phyloP scores from a whole-genome alignment of 495 filamentous ascomycete genomes.

The Chaetomium fimeti region DNA sequence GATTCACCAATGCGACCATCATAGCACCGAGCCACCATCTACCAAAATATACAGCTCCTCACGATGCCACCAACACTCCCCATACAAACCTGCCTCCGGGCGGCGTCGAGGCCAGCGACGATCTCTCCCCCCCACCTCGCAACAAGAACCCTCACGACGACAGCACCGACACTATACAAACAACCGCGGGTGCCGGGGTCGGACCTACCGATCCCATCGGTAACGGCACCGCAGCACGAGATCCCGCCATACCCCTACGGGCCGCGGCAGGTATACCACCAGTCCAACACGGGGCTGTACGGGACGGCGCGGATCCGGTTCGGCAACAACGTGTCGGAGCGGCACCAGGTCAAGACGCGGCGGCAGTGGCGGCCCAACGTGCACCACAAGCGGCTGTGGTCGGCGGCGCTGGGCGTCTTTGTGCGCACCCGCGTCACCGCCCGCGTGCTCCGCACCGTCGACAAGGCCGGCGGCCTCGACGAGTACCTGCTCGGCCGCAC shows the following conservation, averaged over 20 bases:
- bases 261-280: constrained; percentile 76
- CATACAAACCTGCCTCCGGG: constrained; percentile 24
- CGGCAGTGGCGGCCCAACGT: constrained; percentile 89
- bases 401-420: constrained; percentile 59
- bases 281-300: constrained; percentile 84
- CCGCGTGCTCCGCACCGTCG: constrained; percentile 77
- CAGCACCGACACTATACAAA: constrained; percentile 31
- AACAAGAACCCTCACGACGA: constrained; percentile 28
- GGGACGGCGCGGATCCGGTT: constrained; percentile 73
- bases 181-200: constrained; percentile 29
- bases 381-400: constrained; percentile 71
- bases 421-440: constrained; percentile 74
- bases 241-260: constrained; percentile 81
- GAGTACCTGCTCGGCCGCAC: constrained; percentile 80
- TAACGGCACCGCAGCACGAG: constrained; percentile 37
- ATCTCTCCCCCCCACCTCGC: constrained; percentile 1
- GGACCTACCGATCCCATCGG: constrained; percentile 29
- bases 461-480: constrained; percentile 84
- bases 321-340: constrained; percentile 84
- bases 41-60: not conserved
- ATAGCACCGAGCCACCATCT: constrained; percentile 10
- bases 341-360: constrained; percentile 77
- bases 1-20: constrained; percentile 20
- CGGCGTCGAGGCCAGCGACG: constrained; percentile 4
- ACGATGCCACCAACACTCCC: constrained; percentile 24